A percentile compares a stretch with the other conserved stretches of the same genome.
phyloP scores from a whole-genome alignment of 2,329 filamentous ascomycete genomes.

The Penicillium olsonii region DNA sequence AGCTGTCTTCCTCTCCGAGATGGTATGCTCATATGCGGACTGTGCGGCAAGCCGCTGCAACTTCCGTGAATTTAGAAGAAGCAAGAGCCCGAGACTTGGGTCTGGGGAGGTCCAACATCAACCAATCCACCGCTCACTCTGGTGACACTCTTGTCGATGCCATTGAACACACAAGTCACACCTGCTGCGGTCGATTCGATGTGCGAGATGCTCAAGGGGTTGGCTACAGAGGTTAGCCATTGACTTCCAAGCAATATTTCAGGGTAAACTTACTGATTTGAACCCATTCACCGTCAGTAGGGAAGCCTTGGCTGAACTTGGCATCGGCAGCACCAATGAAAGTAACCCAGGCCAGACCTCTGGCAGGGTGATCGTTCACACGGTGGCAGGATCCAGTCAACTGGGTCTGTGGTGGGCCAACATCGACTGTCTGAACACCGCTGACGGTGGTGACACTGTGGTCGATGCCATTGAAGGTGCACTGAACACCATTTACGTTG shows the following conservation, averaged over 20 bases:
- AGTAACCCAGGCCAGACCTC: background rate
- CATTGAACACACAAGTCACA: conserved; percentile 10
- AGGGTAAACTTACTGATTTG: conserved; percentile 11
- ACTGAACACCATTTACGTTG: conserved; percentile 20
- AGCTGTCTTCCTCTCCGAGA: no score
- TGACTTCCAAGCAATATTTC: background rate
- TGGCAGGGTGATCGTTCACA: background rate
- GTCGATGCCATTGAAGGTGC: conserved; percentile 27
- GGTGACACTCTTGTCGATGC: conserved; percentile 16
- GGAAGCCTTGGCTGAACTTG: conserved; percentile 4
- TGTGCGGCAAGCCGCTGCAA: background rate
- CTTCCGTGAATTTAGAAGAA: background rate
- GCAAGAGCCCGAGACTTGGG: conserved; percentile 10
- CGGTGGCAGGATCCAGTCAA: conserved; percentile 10
- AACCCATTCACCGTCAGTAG: background rate
- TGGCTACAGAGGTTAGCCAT: conserved; percentile 7
- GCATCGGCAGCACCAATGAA: conserved; percentile 8
- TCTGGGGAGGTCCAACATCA: conserved; percentile 18
- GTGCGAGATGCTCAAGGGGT: conserved; percentile 18
- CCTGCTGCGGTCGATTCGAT: conserved; percentile 7
- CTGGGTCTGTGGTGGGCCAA: conserved; percentile 33
- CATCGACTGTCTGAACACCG: conserved; percentile 24
- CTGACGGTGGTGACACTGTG: conserved; percentile 22
- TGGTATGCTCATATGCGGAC: no score
- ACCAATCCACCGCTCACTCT: conserved; percentile 8